Evolutionary conservation across 495 filamentous ascomycete species (phyloP), one percentile per base, ranked within the genome.

Genomic region (Parachaetomium inaequale): DNA sequence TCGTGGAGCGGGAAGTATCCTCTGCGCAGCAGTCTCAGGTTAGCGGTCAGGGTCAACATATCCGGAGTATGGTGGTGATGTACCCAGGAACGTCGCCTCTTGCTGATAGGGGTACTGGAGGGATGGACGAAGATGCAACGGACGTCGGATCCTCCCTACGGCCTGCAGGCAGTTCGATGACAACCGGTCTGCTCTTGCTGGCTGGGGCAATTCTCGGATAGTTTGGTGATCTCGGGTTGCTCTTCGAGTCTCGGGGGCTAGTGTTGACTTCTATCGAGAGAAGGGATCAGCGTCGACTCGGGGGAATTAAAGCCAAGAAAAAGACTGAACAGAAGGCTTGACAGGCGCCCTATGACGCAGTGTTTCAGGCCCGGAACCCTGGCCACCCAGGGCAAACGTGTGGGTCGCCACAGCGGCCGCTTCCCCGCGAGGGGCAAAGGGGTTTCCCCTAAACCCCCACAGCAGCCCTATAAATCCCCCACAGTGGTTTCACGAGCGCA

Each of bases 1-100:
- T 81, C 81, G 71, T 81, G 79, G 23, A 76, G 66, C 8, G 81
- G 81, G 56, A 83, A 83, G 66, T 82, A 83, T 19, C 75, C 80
- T 63, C 81, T 82, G 55, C 26, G 40, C 26, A 17, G 7, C 32
- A 8, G 25, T 4, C 11, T 7, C 7, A 14, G 15, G 45, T 60
- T 12, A 61, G 52, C 15, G 45, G 23, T 25, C 8, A 6, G 1
- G 23, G n/a, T 2, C 29, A 25, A 38, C 6, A n/a, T 17, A 11
- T 25, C 25, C 0, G n/a, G 12, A 15, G 31, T 25, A 12, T 31
- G 15, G 36, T 55, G 11, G 49, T 34, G 34, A 47, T 3, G 46
- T 75, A 82, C 80, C 81, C 80, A 55, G 67, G 74, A 53, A 79
- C 60, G 69, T 84, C 81, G 29, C 80, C 81, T 56, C 81, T 71